A percentile compares a stretch with the other conserved stretches of the same genome.
These are phyloP conservation scores for Crithidia brevicula DNA, from an alignment of 208 protist species.

Conservation along the genomic window DNA sequence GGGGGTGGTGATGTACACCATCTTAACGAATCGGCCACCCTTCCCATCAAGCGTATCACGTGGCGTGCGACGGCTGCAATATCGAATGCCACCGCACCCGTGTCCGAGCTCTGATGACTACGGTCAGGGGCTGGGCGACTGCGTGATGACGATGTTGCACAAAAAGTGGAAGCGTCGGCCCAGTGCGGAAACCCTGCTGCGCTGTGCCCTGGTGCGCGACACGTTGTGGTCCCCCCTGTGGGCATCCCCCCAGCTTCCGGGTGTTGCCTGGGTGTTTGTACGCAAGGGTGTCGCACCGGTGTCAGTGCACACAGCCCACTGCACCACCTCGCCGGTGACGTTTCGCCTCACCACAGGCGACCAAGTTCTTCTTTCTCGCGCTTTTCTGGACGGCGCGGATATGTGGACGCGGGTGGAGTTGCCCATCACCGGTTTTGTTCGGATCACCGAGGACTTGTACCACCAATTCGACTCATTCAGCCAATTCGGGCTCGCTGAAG, in stretches of 20 bases:
- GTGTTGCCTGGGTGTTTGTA: constrained; percentile 43
- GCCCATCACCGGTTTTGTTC: constrained; percentile 42
- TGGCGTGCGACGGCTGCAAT: constrained; percentile 7
- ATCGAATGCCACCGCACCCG: constrained; percentile 18
- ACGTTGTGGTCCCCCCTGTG: constrained; percentile 48
- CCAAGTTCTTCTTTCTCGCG: constrained; percentile 34
- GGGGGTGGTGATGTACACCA: constrained; percentile 63
- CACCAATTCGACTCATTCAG: constrained; percentile 5
- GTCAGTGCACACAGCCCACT: constrained; percentile 35
- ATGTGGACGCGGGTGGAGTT: constrained; percentile 52
- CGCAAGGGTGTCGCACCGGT: constrained; percentile 27
- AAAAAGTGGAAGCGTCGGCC: constrained; percentile 56
- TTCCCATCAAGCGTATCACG: constrained; percentile 35
- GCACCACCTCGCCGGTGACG: constrained; percentile 22
- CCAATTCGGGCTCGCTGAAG: neutral
- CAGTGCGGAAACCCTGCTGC: constrained; percentile 46
- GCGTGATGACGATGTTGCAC: constrained; percentile 67
- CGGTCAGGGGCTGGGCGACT: constrained; percentile 50
- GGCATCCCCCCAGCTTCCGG: constrained; percentile 17
- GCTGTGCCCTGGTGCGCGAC: constrained; percentile 37
- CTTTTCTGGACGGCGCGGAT: neutral
- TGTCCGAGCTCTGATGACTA: constrained; percentile 50
- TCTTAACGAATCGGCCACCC: constrained; percentile 67
- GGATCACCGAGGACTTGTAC: neutral
- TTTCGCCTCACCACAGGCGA: constrained; percentile 35